Percentiles rank a stretch among this genome's conserved stretches.
Conservation (phyloP, 1,284 basidiomycete species). For the Leccinum pallidistipes region DNA sequence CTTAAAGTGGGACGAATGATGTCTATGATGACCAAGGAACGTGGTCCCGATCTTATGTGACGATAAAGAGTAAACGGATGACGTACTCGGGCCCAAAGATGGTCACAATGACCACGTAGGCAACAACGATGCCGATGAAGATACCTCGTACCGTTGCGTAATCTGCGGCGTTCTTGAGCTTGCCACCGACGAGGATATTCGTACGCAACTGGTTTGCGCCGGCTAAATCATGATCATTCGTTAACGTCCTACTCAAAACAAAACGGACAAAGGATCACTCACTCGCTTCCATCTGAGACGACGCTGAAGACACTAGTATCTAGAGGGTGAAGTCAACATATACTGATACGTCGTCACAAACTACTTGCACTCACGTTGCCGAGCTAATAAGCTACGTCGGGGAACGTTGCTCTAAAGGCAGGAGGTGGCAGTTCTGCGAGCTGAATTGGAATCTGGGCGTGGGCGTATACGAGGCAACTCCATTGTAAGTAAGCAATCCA, state of each 20-base stretch:
- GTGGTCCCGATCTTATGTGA: neutral
- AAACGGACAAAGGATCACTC: constrained; percentile 35
- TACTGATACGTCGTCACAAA: neutral
- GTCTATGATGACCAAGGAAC: constrained; percentile 38
- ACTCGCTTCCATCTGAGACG: constrained; percentile 90
- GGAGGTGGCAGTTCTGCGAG: constrained; percentile 88
- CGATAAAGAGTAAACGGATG: neutral
- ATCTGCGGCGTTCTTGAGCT: constrained; percentile 55
- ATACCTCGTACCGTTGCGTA: constrained; percentile 89
- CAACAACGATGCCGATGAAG: constrained; percentile 75
- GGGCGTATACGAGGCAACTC: neutral
- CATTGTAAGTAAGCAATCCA: constrained; percentile 6
- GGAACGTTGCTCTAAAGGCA: constrained; percentile 91
- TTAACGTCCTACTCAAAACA: neutral
- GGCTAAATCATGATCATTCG: constrained; percentile 37
- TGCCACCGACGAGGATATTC: constrained; percentile 49
- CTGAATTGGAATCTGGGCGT: constrained; percentile 77
- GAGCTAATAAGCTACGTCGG: constrained; percentile 88
- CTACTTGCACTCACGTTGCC: constrained; percentile 52
- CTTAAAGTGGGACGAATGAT: constrained; percentile 84
- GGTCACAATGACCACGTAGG: constrained; percentile 68
- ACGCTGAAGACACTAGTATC: constrained; percentile 83
- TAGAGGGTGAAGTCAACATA: constrained; percentile 22
- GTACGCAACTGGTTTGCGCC: constrained; percentile 60
- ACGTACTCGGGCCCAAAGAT: constrained; percentile 74